Evolutionary conservation across 2,329 filamentous ascomycete genomes (phyloP).

Genomic region (Pezicula neosporulosa): DNA sequence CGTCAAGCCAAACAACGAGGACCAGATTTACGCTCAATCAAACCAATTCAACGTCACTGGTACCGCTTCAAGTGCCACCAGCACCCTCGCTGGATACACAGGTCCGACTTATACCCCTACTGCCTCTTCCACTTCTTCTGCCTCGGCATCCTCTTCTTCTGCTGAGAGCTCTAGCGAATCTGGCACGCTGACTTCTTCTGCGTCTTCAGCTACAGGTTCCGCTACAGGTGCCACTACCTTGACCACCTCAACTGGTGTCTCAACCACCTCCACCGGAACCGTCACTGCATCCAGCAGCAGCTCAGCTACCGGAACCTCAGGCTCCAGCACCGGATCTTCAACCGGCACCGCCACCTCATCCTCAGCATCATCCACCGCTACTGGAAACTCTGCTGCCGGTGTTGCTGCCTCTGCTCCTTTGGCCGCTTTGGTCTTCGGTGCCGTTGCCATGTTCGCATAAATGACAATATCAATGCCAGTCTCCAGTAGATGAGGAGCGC

Average conservation of each 20-base stretch:
- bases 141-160: background rate
- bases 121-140: background rate
- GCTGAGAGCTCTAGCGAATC: background rate
- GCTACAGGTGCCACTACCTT: background rate
- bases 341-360: background rate
- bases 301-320: background rate
- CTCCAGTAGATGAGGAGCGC: no score
- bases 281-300: background rate
- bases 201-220: background rate
- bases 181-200: background rate
- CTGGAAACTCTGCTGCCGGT: background rate
- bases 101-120: constrained; percentile 1
- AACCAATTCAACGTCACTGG: constrained; percentile 3
- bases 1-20: background rate
- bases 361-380: background rate
- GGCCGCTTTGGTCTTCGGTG: background rate
- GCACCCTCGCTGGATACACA: constrained; percentile 1
- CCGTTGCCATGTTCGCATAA: background rate
- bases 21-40: constrained; percentile 1
- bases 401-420: background rate
- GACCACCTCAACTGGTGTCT: background rate
- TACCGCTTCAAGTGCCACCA: background rate
- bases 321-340: background rate
- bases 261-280: background rate
- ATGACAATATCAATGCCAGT: background rate